Evolutionary conservation across 768 basidiomycete species (phyloP), one percentile per base, ranked within the genome.

Genomic region (Pleurotus cornucopiae): DNA sequence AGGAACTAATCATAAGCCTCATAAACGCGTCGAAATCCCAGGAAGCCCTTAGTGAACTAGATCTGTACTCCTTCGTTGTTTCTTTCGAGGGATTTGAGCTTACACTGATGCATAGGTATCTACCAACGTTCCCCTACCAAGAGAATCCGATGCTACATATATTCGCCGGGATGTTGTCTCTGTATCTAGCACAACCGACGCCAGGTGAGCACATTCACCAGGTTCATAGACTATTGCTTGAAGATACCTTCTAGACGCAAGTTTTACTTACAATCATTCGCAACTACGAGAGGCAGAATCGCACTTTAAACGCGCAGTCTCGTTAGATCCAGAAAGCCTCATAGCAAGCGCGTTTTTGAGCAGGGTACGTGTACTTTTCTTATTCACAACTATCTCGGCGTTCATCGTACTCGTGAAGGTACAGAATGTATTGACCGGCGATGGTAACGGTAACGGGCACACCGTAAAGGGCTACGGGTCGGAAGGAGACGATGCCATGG

Each of bases 51-150:
- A 88, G 92, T 58, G 91, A 97, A 66, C 72, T 96, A 11, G 91
- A 94, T 65, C 77, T 94, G 91, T 94, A 70, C 60, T 82, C 69
- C 4, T 57, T 21, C 38, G 2, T n/a, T n/a, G n/a, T 4, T 9
- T 54, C 16, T 20, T 56, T 3, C 18, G 13, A 9, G 14, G 11
- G 11, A 13, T 6, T 2, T 14, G 7, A 48, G 16, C 6, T 12
- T 3, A 12, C 49, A 46, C 44, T 40, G 18, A 46, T 49, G 57
- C 54, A 6, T 60, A 93, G 93, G 21, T 95, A 91, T 67, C 78
- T 96, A 4, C 90, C 92, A 1, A 88, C 91, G 2, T 88, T 89
- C 66, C 94, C 94, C 2, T 96, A 86, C 72, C 86, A 86, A 64
- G 88, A 92, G 61, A 90, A 91, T 60, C 79, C 88, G 1, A 71